phyloP scores from a whole-genome alignment of 306 rosid genomes.

The Vicia villosa region DNA sequence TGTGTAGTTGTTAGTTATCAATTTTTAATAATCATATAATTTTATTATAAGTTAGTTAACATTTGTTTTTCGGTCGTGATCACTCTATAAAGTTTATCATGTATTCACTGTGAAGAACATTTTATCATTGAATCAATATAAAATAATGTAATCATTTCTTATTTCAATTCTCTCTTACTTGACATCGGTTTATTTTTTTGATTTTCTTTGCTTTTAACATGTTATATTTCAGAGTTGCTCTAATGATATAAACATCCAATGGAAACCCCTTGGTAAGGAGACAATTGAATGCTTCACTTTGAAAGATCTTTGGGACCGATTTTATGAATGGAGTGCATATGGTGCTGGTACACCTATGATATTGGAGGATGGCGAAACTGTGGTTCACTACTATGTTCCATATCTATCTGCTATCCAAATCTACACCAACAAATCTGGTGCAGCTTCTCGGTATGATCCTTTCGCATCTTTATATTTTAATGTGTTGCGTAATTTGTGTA shows the following conservation, averaged over 20 bases:
- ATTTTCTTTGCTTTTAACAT: conserved; percentile 11
- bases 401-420: conserved; percentile 77
- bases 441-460: conserved; percentile 49
- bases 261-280: conserved; percentile 67
- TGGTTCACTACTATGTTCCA: conserved; percentile 66
- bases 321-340: conserved; percentile 82
- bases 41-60: too few species aligned
- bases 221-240: conserved; percentile 49
- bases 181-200: not conserved
- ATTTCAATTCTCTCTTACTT: too few species aligned
- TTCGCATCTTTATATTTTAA: not conserved
- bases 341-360: conserved; percentile 61
- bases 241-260: conserved; percentile 51
- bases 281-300: conserved; percentile 52
- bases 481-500: not conserved
- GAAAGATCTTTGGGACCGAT: conserved; percentile 70
- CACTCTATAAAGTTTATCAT: too few species aligned
- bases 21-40: too few species aligned
- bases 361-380: conserved; percentile 48
- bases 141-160: too few species aligned
- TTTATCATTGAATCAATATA: too few species aligned
- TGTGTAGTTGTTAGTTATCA: too few species aligned
- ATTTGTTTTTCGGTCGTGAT: too few species aligned
- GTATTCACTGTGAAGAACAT: too few species aligned
- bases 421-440: conserved; percentile 54